Base-by-base conservation (phyloP, 2,329 filamentous ascomycete genomes). In the Knufia petricola region DNA sequence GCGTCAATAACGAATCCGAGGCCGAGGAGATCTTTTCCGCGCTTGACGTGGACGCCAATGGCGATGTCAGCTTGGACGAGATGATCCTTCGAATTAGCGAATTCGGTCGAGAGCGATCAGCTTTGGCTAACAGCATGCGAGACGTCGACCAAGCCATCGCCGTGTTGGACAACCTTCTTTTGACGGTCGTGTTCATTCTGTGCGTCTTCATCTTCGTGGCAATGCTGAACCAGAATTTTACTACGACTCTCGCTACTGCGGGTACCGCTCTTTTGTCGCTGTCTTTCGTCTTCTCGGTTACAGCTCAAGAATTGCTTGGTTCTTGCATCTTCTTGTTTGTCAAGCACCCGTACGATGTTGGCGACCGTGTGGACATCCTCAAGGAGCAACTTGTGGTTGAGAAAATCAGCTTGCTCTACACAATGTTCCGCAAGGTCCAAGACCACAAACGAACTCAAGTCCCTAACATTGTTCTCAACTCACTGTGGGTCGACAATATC, bases 281-380 rank as follows among this genome's bases (percentile, higher is more conserved):
- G n/a, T 95, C 90, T 3, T 98, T 98, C 69, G 84, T 95, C 58
- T 96, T 98, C 65, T 83, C 89, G 20, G 84, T 84, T 49, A 95
- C 89, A 1, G 83, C 84, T 2, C 89, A 95, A 67, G 92, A 98
- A 66, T 85, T 98, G 55, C 78, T 98, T n/a, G 90, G 90, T 61
- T 95, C 89, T 31, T 96, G 90, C 71, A 95, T 98, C 61, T 98
- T 98, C 72, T 72, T 98, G 1, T 98, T 98, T 61, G 87, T 96
- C 72, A 98, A 98, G 73, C 92, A 98, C 64, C 90, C 92, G 0
- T 96, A 85, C 64, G 92, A 98, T 63, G 88, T 96, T 19, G 89
- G 90, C 52, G 92, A 98, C 64, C 83, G 92, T 21, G 86, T 96
- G 37, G 88, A 95, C 59, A 84, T 96, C 55, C 70, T 64, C 46